These are phyloP conservation scores for Macaranga tanarius DNA, from an alignment of 441 rosid species.

Conservation along the genomic window DNA sequence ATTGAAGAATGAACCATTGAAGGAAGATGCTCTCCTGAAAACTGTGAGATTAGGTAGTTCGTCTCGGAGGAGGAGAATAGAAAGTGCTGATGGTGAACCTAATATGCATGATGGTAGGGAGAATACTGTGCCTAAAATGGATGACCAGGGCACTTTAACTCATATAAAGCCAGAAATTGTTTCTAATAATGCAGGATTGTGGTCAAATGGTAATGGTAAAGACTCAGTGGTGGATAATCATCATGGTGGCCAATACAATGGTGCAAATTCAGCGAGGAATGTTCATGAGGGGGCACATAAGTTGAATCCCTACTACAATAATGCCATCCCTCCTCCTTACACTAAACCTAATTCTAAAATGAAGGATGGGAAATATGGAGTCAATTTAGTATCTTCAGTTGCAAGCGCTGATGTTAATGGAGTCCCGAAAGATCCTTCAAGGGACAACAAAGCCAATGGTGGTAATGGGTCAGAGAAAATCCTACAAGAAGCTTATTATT, in stretches of 20 bases:
- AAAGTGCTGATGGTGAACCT: constrained; percentile 26
- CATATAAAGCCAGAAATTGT: constrained; percentile 28
- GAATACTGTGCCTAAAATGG: constrained; percentile 38
- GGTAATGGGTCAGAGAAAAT: constrained; percentile 28
- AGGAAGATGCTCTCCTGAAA: constrained; percentile 43
- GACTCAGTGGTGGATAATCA: constrained; percentile 27
- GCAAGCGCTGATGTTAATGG: constrained; percentile 31
- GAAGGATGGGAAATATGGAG: constrained; percentile 43
- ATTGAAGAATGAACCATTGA: constrained; percentile 37
- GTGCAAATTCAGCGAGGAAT: constrained; percentile 29
- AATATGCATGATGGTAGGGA: constrained; percentile 39
- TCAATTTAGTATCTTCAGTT: constrained; percentile 35
- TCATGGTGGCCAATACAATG: constrained; percentile 26
- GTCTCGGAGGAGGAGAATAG: constrained; percentile 39
- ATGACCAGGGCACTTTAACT: constrained; percentile 22
- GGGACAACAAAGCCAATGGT: constrained; percentile 15
- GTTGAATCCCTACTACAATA: constrained; percentile 38
- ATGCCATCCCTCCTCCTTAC: constrained; percentile 81
- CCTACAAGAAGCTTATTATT: constrained; percentile 24
- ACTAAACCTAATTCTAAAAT: constrained; percentile 55
- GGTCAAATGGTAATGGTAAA: constrained; percentile 33
- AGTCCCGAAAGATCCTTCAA: constrained; percentile 33
- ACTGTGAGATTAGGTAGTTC: constrained; percentile 47
- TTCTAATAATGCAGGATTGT: constrained; percentile 29
- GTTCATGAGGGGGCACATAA: constrained; percentile 35